Evolutionary conservation across 2,329 filamentous ascomycete genomes (phyloP).

Genomic region (Gremmenia infestans): DNA sequence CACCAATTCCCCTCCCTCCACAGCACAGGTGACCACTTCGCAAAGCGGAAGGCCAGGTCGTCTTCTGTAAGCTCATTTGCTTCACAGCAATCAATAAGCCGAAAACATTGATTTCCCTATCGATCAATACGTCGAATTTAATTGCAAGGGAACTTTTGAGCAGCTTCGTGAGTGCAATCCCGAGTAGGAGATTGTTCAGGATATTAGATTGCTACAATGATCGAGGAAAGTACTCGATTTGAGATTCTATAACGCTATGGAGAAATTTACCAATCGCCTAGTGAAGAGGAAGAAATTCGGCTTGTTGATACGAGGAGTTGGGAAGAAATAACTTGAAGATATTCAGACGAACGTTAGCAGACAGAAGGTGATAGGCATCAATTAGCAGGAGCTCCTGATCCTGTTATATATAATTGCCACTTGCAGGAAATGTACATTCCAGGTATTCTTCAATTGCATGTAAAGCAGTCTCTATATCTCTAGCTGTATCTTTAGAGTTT

Average conservation of each 20-base stretch:
- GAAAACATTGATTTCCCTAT: constrained; percentile 53
- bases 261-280: constrained; percentile 28
- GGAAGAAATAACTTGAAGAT: constrained; percentile 25
- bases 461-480: background rate
- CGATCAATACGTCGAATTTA: constrained; percentile 50
- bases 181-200: constrained; percentile 62
- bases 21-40: constrained; percentile 60
- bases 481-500: background rate
- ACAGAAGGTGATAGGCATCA: constrained; percentile 13
- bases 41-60: constrained; percentile 58
- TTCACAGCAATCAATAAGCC: constrained; percentile 54
- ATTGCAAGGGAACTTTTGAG: constrained; percentile 60
- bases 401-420: background rate
- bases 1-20: constrained; percentile 44
- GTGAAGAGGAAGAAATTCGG: constrained; percentile 42
- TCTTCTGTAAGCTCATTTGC: constrained; percentile 57
- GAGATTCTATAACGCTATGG: constrained; percentile 12
- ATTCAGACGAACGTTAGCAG: constrained; percentile 17
- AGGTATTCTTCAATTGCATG: background rate
- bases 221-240: constrained; percentile 30
- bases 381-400: background rate
- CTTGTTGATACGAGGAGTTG: constrained; percentile 35
- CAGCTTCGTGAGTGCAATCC: constrained; percentile 59
- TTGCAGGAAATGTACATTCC: constrained; percentile 4
- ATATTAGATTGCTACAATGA: constrained; percentile 56